Percentiles rank a stretch among this genome's conserved stretches.
Evolutionary conservation across 2,329 filamentous ascomycete species (phyloP).

Genomic region (Aureobasidium sp.): DNA sequence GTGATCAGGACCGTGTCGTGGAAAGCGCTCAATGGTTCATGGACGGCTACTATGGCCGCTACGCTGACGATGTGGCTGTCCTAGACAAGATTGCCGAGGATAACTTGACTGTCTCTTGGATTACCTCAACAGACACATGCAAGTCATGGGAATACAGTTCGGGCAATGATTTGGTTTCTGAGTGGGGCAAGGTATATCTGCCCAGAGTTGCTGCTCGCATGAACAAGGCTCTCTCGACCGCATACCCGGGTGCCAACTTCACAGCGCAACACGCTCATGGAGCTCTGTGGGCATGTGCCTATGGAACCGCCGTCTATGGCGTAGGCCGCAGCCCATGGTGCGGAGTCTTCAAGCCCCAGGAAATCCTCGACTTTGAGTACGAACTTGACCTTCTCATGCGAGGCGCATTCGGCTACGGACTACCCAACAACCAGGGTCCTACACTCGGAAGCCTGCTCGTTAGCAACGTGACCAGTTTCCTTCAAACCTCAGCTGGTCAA

Average conservation of each 20-base stretch:
- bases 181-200: slow-evolving; percentile 12
- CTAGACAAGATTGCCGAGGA: slow-evolving; percentile 11
- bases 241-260: slow-evolving; percentile 9
- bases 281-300: slow-evolving; percentile 12
- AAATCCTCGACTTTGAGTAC: slow-evolving; percentile 12
- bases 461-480: slow-evolving; percentile 11
- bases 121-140: slow-evolving; percentile 10
- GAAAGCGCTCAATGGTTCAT: slow-evolving; percentile 13
- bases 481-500: neutral
- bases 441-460: slow-evolving; percentile 9
- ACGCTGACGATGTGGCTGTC: neutral
- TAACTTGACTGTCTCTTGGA: slow-evolving; percentile 12
- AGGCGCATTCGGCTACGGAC: slow-evolving; percentile 12
- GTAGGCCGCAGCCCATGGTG: slow-evolving; percentile 11
- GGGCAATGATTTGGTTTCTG: slow-evolving; percentile 7
- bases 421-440: slow-evolving; percentile 6
- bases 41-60: slow-evolving; percentile 11
- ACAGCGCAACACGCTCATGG: slow-evolving; percentile 10
- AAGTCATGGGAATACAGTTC: slow-evolving; percentile 12
- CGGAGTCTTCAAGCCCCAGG: slow-evolving; percentile 6
- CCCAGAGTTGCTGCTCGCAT: slow-evolving; percentile 7
- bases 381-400: slow-evolving; percentile 13
- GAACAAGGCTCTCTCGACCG: slow-evolving; percentile 7
- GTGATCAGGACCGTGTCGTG: slow-evolving; percentile 12
- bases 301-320: slow-evolving; percentile 12